These are phyloP conservation scores for Diutina rugosa DNA, from an alignment of 1,139 yeast species.

Conservation along the genomic window DNA sequence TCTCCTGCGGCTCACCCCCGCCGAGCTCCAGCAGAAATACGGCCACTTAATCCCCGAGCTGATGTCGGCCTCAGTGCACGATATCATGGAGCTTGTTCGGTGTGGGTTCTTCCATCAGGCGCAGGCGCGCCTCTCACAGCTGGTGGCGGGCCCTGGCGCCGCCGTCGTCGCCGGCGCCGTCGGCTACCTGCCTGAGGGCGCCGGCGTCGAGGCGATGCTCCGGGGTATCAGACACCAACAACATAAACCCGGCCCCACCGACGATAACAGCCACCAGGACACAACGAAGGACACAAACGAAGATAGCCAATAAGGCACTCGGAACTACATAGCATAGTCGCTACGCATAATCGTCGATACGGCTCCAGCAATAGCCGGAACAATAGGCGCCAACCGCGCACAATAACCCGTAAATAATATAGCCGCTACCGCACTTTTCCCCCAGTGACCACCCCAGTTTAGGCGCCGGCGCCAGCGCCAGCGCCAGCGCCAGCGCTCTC, in stretches of 20 bases:
- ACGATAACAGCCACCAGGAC: conserved; percentile 8
- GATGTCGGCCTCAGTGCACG: conserved; percentile 22
- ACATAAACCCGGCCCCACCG: conserved; percentile 7
- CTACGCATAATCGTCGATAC: too few relatives aligned
- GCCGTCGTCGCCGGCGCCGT: conserved; percentile 34
- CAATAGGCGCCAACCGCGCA: too few relatives aligned
- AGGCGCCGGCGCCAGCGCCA: too few relatives aligned
- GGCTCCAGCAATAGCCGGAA: too few relatives aligned
- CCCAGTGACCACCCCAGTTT: too few relatives aligned
- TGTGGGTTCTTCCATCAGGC: conserved; percentile 45
- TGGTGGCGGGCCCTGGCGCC: conserved; percentile 24
- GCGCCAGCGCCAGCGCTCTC: too few relatives aligned
- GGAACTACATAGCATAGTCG: too few relatives aligned
- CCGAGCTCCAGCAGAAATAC: conserved; percentile 23
- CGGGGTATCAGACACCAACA: conserved; percentile 25
- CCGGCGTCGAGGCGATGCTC: conserved; percentile 44
- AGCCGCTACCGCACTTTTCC: too few relatives aligned
- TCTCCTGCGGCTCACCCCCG: conserved; percentile 22
- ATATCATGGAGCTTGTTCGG: conserved; percentile 32
- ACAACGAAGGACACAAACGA: background rate
- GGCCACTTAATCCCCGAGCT: conserved; percentile 30
- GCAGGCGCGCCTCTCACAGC: conserved; percentile 28
- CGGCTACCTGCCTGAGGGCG: conserved; percentile 40
- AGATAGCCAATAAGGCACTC: background rate
- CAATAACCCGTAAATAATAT: too few relatives aligned